These are phyloP conservation scores for Mycena albidolilacea DNA, from an alignment of 768 basidiomycete genomes.

Conservation along the genomic window DNA sequence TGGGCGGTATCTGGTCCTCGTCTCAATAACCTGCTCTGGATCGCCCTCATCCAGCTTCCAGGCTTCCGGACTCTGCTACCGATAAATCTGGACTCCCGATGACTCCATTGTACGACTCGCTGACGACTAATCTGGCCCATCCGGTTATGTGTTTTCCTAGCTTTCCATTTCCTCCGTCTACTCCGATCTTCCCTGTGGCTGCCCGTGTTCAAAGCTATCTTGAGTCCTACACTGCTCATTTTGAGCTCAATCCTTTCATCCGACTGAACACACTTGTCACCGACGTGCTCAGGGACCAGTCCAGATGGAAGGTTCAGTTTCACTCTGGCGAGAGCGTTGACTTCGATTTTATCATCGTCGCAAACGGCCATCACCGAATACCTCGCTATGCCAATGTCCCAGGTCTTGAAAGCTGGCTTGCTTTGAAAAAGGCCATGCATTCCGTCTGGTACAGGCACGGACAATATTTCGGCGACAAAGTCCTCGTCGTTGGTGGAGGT, in stretches of 20 bases:
- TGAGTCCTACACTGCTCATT: conserved; percentile 73
- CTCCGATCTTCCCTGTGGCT: conserved; percentile 78
- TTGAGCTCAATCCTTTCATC: conserved; percentile 73
- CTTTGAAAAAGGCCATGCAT: conserved; percentile 68
- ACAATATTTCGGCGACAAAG: conserved; percentile 54
- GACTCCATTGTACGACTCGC: conserved; percentile 83
- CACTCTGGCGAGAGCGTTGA: conserved; percentile 50
- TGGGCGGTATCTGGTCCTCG: conserved; percentile 84
- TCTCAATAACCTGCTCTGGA: conserved; percentile 37
- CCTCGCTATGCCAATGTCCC: conserved; percentile 75
- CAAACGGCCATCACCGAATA: conserved; percentile 81
- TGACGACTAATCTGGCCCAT: conserved; percentile 88
- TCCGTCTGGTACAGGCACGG: conserved; percentile 79
- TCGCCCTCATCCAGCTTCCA: conserved; percentile 40
- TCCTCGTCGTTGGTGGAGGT: conserved; percentile 66
- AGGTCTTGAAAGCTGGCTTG: conserved; percentile 74
- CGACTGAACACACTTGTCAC: conserved; percentile 72
- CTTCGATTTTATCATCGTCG: conserved; percentile 80
- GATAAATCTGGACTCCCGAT: conserved; percentile 59
- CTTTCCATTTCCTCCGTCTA: conserved; percentile 79
- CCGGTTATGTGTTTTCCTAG: conserved; percentile 80
- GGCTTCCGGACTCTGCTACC: conserved; percentile 70
- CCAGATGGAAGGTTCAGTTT: conserved; percentile 67
- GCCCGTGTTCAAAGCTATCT: conserved; percentile 78
- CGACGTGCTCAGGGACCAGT: conserved; percentile 56